Percentiles rank a stretch among this genome's conserved stretches.
Conservation (phyloP, 2,329 filamentous ascomycete species). For the Xylariaceae sp. region DNA sequence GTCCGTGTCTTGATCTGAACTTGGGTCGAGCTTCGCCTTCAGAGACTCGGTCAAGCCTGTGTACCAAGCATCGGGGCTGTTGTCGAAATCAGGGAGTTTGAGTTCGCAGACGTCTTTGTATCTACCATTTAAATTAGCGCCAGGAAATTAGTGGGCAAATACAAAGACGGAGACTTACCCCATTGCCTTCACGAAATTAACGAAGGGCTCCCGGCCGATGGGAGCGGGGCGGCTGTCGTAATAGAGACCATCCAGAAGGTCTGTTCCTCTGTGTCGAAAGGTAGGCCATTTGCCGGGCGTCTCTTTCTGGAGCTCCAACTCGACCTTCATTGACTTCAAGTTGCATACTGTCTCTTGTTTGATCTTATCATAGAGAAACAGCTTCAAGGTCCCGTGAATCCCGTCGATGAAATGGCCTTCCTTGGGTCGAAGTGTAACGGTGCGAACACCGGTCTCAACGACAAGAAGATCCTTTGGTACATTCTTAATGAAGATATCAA, state of each 20-base stretch:
- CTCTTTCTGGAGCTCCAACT: constrained; percentile 70
- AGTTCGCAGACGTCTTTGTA: constrained; percentile 21
- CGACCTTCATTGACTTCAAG: constrained; percentile 76
- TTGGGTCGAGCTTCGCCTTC: constrained; percentile 23
- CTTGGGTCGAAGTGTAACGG: constrained; percentile 21
- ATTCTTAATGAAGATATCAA: constrained; percentile 41
- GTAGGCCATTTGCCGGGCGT: constrained; percentile 66
- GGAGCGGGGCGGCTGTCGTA: constrained; percentile 7
- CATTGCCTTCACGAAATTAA: constrained; percentile 14
- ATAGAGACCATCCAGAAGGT: constrained; percentile 25
- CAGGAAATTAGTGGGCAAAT: no score
- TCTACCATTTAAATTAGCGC: constrained; percentile 10
- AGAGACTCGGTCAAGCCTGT: constrained; percentile 16
- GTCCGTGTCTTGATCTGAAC: constrained; percentile 1
- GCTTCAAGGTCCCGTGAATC: constrained; percentile 52
- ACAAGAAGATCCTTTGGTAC: constrained; percentile 40
- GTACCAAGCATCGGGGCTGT: constrained; percentile 25
- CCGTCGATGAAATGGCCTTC: constrained; percentile 48
- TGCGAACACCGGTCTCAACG: constrained; percentile 33
- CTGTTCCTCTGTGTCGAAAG: constrained; percentile 45
- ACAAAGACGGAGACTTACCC: constrained; percentile 21
- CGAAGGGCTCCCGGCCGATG: constrained; percentile 21
- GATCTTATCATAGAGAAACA: constrained; percentile 64
- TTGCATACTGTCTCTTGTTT: constrained; percentile 59
- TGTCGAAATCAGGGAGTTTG: constrained; percentile 14